phyloP scores from a whole-genome alignment of 441 rosid genomes.

The Populus hybrid region DNA sequence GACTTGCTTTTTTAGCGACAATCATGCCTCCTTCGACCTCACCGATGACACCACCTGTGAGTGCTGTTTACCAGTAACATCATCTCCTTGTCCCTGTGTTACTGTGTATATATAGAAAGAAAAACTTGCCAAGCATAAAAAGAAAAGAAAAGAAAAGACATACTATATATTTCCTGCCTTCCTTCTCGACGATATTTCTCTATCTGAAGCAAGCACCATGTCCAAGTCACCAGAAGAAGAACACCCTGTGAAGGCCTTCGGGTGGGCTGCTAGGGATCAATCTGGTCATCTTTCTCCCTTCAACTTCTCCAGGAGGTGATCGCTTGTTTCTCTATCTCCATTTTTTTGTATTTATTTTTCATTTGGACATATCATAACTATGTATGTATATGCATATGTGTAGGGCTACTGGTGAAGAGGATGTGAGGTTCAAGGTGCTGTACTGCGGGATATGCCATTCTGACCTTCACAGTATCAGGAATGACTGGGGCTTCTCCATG shows the following conservation, averaged over 20 bases:
- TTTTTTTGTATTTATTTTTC: background rate
- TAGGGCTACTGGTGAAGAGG: background rate
- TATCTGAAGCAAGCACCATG: conserved; percentile 2
- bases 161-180: background rate
- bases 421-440: background rate
- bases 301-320: conserved; percentile 14
- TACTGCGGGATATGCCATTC: conserved; percentile 4
- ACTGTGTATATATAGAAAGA: background rate
- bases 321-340: background rate
- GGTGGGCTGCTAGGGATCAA: conserved; percentile 16
- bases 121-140: background rate
- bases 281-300: conserved; percentile 14
- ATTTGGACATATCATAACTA: background rate
- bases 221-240: conserved; percentile 8
- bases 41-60: background rate
- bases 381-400: background rate
- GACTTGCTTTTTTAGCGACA: background rate
- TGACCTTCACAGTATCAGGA: background rate
- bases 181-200: background rate
- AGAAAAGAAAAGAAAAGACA: background rate
- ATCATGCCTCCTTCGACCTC: background rate
- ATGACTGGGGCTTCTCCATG: background rate
- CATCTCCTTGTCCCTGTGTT: background rate
- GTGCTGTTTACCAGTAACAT: background rate
- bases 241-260: conserved; percentile 14